Base-by-base conservation (phyloP, 2,329 filamentous ascomycete species). In the Xylariomycetidae sp. region DNA sequence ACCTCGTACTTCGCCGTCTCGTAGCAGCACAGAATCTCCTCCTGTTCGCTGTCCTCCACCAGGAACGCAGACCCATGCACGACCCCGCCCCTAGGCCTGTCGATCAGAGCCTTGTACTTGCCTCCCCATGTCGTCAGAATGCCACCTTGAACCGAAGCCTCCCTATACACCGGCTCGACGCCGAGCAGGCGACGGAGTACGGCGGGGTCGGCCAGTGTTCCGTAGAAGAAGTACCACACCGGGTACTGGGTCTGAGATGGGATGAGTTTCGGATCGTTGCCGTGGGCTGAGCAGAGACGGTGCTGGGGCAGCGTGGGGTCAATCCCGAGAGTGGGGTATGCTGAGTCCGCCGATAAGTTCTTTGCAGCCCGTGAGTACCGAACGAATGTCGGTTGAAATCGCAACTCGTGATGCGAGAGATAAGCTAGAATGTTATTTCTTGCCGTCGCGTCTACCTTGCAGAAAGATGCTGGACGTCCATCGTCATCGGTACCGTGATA, bases 181-280 rank as follows among this genome's bases (percentile, higher is more conserved):
- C 44, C 42, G 9, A 65, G 41, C 1, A 64, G 51, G 12, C 51
- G 44, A 7, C 33, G 34, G 2, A 67, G 52, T 5, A 61, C 37
- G 0, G 32, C 35, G 0, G 50, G 31, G 8, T 62, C 48, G 2
- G 47, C 54, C 3, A 66, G 48, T 1, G 56, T 64, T 10, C 62
- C 59, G 38, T 67, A 66, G 40, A 66, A 64, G 45, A 66, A 67
- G 39, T 66, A 66, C 53, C 55, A 63, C 1, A 69, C 58, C 0
- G 50, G 53, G 25, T 41, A 48, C 27, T 49, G 27, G 17, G 30
- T 25, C 23, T 40, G 43, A 4, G 35, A 16, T 3, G 41, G 45
- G 13, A 12, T 4, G 11, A 31, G 12, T 5, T 15, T 22, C 2
- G 11, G 18, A 12, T 34, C 26, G 10, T 35, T n/a, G n/a, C n/a